Percentiles rank a stretch among this genome's conserved stretches.
These are phyloP conservation scores for Fusarium euwallaceae DNA, from an alignment of 2,329 filamentous ascomycete species.

Conservation along the genomic window DNA sequence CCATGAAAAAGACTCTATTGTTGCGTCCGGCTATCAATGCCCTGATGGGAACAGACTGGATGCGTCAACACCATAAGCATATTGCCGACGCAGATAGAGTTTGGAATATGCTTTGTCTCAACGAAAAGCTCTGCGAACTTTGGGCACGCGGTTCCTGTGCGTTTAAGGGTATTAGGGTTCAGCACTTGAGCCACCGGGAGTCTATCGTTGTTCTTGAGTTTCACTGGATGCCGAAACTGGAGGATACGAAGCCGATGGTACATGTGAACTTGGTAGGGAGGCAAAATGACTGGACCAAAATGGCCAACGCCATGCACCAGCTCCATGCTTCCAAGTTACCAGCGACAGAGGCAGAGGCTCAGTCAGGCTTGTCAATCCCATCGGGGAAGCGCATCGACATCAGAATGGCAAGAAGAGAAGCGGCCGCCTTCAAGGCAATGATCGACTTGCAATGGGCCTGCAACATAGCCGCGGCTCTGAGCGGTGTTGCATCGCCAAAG, in stretches of 20 bases:
- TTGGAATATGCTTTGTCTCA: slow-evolving; percentile 4
- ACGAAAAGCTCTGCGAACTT: neutral
- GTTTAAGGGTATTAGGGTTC: neutral
- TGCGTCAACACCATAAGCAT: neutral
- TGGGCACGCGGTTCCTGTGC: neutral
- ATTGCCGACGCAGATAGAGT: neutral
- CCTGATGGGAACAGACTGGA: neutral
- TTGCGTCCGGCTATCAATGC: neutral
- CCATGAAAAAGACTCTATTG: neutral
- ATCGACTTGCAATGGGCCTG: neutral
- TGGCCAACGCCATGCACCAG: neutral
- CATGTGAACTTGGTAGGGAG: neutral
- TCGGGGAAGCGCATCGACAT: neutral
- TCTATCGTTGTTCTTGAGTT: neutral
- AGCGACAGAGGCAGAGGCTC: neutral
- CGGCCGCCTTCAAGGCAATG: neutral
- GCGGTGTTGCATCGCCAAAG: neutral
- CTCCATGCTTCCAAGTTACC: neutral
- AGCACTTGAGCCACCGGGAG: neutral
- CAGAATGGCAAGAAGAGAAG: neutral
- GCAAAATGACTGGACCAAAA: neutral
- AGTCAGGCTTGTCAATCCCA: neutral
- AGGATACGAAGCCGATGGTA: neutral
- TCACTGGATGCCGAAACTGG: slow-evolving; percentile 4
- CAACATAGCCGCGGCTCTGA: neutral